Evolutionary conservation across 495 filamentous ascomycete genomes (phyloP).

Genomic region (Tricharina praecox): DNA sequence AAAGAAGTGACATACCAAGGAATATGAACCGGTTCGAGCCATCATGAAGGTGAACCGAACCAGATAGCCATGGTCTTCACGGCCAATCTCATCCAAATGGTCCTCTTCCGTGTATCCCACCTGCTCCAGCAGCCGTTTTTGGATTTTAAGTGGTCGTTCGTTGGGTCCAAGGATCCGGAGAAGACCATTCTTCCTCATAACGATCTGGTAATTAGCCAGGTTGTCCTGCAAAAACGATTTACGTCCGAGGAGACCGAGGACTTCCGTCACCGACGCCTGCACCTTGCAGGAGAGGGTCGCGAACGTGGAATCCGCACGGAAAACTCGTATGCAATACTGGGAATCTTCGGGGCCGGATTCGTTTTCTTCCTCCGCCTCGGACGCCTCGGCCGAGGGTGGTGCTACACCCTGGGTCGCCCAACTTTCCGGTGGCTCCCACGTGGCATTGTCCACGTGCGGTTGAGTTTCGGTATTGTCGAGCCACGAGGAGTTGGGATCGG

Average conservation of each 20-base stretch:
- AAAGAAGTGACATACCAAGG: constrained; percentile 17
- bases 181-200: constrained; percentile 85
- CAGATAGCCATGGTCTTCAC: constrained; percentile 93
- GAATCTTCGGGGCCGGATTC: constrained; percentile 14
- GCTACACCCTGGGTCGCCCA: constrained; percentile 8
- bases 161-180: constrained; percentile 56
- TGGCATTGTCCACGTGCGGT: background rate
- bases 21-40: constrained; percentile 65
- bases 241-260: constrained; percentile 66
- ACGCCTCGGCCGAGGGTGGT: background rate
- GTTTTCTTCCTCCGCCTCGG: constrained; percentile 3
- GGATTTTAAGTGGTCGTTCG: constrained; percentile 78
- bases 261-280: constrained; percentile 66
- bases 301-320: constrained; percentile 83
- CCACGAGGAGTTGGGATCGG: constrained; percentile 5
- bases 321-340: constrained; percentile 81
- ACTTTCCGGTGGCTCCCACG: constrained; percentile 23
- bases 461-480: constrained; percentile 2
- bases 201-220: constrained; percentile 82
- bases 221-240: constrained; percentile 85
- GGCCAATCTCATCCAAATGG: constrained; percentile 81
- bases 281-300: constrained; percentile 68
- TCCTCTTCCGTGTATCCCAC: constrained; percentile 81
- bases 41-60: constrained; percentile 90
- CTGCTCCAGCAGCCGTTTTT: constrained; percentile 82